These are phyloP conservation scores for Talaromyces sp. DNA, from an alignment of 2,329 filamentous ascomycete genomes.

Conservation along the genomic window DNA sequence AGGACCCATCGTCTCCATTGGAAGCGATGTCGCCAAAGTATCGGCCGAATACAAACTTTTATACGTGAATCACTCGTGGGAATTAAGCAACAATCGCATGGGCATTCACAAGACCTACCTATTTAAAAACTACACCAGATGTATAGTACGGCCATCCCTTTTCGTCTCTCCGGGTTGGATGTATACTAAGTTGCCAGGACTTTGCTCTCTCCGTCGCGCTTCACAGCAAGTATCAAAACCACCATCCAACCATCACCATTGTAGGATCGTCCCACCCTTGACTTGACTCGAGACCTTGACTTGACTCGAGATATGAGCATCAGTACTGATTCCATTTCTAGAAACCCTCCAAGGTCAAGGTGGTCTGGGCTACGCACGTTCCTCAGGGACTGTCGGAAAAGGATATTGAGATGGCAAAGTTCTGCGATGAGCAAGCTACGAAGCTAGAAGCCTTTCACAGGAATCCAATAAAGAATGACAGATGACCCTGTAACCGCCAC, in stretches of 20 bases:
- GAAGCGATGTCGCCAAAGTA: neutral
- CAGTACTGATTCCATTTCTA: neutral
- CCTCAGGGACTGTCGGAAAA: constrained; percentile 34
- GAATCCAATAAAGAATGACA: neutral
- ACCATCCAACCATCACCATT: constrained; percentile 35
- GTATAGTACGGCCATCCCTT: constrained; percentile 22
- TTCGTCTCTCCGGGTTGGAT: neutral
- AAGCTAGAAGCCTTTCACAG: constrained; percentile 24
- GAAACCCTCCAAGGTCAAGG: constrained; percentile 29
- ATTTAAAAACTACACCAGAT: constrained; percentile 36
- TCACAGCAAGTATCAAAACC: constrained; percentile 31
- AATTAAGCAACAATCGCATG: constrained; percentile 26
- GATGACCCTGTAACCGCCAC: too few species aligned
- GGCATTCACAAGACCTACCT: constrained; percentile 34
- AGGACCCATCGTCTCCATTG: neutral
- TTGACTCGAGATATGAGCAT: neutral
- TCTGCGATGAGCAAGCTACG: constrained; percentile 31
- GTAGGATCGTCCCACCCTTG: constrained; percentile 18
- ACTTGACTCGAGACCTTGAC: neutral
- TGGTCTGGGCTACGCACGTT: constrained; percentile 37
- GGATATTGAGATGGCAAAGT: constrained; percentile 30
- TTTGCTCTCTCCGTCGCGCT: constrained; percentile 34
- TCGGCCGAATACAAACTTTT: constrained; percentile 11
- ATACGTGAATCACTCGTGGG: constrained; percentile 24
- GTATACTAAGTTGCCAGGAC: constrained; percentile 18